Conservation (phyloP, 495 filamentous ascomycete species). For the Xylaria telfairii region DNA sequence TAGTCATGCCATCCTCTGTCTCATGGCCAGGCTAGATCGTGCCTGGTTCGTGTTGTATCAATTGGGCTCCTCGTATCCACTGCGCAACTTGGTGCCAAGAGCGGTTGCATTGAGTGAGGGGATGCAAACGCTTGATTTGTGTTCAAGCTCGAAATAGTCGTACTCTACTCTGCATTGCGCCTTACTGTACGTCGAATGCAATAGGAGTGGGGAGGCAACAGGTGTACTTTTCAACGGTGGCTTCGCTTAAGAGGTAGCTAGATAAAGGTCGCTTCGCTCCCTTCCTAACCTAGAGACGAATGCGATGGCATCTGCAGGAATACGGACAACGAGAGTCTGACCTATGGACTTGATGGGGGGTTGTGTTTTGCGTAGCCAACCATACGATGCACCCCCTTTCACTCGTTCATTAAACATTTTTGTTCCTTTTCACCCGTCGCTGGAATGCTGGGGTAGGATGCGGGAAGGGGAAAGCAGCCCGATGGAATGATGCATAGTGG, state of each 20-base stretch:
- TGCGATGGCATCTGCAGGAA: neutral
- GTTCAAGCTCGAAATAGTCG: neutral
- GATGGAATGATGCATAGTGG: constrained; percentile 25
- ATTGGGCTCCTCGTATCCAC: constrained; percentile 11
- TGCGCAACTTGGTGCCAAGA: constrained; percentile 2
- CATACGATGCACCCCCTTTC: neutral
- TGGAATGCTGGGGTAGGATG: constrained; percentile 25
- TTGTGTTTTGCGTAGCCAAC: neutral
- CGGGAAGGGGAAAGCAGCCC: constrained; percentile 25
- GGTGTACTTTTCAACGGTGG: neutral
- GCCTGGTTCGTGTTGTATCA: constrained; percentile 12
- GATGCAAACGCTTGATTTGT: constrained; percentile 11
- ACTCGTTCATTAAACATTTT: neutral
- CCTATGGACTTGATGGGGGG: neutral
- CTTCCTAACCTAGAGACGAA: neutral
- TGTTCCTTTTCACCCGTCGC: neutral
- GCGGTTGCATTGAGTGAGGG: neutral
- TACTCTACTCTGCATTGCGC: neutral
- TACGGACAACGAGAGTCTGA: neutral
- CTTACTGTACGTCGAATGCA: neutral
- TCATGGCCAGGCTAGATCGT: constrained; percentile 18
- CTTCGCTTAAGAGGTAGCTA: constrained; percentile 3
- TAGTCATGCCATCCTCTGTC: constrained; percentile 1
- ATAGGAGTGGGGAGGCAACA: neutral
- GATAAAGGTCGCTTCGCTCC: neutral